Base-by-base conservation (phyloP, 345 rosid species). In the Firmiana major region DNA sequence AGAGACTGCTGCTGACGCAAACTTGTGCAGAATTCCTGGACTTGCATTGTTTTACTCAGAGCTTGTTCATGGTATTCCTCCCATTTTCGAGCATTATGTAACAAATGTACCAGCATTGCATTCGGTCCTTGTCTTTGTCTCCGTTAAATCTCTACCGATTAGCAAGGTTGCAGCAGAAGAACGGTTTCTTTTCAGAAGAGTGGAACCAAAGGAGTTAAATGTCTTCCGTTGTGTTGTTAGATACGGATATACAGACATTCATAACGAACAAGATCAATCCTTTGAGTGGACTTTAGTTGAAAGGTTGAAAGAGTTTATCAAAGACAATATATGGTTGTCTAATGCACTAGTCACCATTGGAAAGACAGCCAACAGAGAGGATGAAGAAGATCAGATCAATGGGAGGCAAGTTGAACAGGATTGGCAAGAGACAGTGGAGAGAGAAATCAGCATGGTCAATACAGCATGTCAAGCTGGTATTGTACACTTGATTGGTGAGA, bases 401-500 rank as follows among this genome's bases (percentile, higher is more conserved):
- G 68, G 5, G 21, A 63, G 40, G 24, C 40, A 75, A 48, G 19
- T 16, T 0, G 48, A 70, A 26, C 64, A 34, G 2, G 80, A 76
- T 3, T 57, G 13, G 21, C 24, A 15, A 31, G 43, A 75, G 31
- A 83, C 77, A 78, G 72, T 62, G 22, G 43, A 78, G 55, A 57
- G 48, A 31, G 87, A 84, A 66, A 79, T 82, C 63, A 80, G 77
- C 31, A 62, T 59, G 24, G 79, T 88, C n/a, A 83, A 87, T 57
- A 71, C 57, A 54, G 94, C 90, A 9, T 43, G 48, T 80, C 38
- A 67, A 19, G 87, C 54, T 4, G 85, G 91, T 1, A 81, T 80
- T 7, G 91, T 89, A 19, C 90, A 89, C 64, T 60, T 89, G 75
- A 75, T 89, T 26, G 89, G 93, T 3, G 91, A 89, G 71, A 82